Evolutionary conservation across 2,329 filamentous ascomycete genomes (phyloP), one percentile per base, ranked within the genome.

Genomic region (Ceratocystiopsis brevicomis): DNA sequence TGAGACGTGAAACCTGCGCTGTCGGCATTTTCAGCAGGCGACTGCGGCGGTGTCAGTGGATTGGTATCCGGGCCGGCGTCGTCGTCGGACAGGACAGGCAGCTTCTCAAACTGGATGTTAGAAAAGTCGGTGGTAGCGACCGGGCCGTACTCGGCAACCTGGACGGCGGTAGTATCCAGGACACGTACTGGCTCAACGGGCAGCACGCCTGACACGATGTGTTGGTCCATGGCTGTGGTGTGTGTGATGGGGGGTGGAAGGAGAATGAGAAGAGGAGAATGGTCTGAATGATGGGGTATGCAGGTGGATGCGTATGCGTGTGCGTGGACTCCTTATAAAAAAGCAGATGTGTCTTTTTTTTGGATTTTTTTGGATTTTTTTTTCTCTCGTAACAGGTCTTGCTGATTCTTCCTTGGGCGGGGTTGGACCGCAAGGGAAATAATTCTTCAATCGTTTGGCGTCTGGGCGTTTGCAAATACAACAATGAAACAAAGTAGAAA

Each of bases 61-160:
- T 30, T 30, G 25, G 48, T 48, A 13, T 49, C 48, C 15, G 45
- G 47, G 21, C 47, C 45, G 45, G 47, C 47, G 15, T 50, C 51
- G 32, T 30, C 43, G 14, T 37, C 44, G 3, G 25, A 8, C 25
- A 30, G 25, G 25, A 30, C 5, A 9, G 25, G 25, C 2, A 2
- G 25, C 25, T 30, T 30, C 25, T 30, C 25, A 51, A 59, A 67
- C 48, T 64, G 56, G 41, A 67, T 53, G 32, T 63, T 56, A 47
- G 60, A 62, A 54, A 61, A 66, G 51, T 66, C 54, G 48, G 54
- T 49, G 40, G 56, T 51, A 51, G 61, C 57, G 42, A 65, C 51
- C 44, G 60, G 51, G 51, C 58, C 61, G 55, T 60, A 66, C 52
- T 64, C 55, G 48, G 62, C 59, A 47, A 56, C 61, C 50, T 64